Conservation (phyloP, 2,329 filamentous ascomycete genomes). For the Verticillium longisporum region DNA sequence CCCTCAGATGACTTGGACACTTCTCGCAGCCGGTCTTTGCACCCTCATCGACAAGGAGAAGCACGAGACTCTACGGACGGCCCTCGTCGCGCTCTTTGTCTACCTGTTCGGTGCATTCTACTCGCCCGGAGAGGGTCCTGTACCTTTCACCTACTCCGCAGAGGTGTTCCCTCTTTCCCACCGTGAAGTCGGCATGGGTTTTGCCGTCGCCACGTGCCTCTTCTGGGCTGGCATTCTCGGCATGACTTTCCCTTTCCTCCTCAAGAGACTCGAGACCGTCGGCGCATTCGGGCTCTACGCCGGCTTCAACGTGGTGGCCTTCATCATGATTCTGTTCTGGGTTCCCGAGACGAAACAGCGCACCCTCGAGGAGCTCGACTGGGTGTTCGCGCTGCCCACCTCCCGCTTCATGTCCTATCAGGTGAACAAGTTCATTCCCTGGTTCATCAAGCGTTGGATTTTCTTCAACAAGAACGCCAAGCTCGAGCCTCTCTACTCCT, state of each 20-base stretch:
- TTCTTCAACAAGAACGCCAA: constrained; percentile 21
- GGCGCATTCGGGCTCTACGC: constrained; percentile 46
- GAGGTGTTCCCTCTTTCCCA: constrained; percentile 67
- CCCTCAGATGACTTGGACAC: constrained; percentile 52
- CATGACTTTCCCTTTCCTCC: constrained; percentile 57
- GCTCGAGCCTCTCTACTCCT: constrained; percentile 35
- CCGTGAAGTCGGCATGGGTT: constrained; percentile 66
- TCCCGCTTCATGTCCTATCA: constrained; percentile 24
- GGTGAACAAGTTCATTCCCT: constrained; percentile 23
- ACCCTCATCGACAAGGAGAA: constrained; percentile 32
- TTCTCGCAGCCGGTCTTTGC: constrained; percentile 49
- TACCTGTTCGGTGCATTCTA: constrained; percentile 20
- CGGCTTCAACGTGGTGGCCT: constrained; percentile 46
- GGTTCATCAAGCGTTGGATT: constrained; percentile 22
- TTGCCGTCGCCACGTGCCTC: constrained; percentile 59
- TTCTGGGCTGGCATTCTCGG: constrained; percentile 53
- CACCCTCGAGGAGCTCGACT: constrained; percentile 39
- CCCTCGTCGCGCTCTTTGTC: constrained; percentile 41
- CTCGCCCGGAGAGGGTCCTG: constrained; percentile 49
- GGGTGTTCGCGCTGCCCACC: constrained; percentile 28
- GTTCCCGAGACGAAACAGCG: constrained; percentile 54
- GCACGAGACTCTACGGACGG: constrained; percentile 22
- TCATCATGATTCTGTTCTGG: constrained; percentile 49
- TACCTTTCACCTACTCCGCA: constrained; percentile 62
- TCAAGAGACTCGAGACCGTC: constrained; percentile 31